A percentile compares a stretch with the other conserved stretches of the same genome.
Conservation (phyloP, 345 rosid genomes). For the Gossypium rotundifolium region DNA sequence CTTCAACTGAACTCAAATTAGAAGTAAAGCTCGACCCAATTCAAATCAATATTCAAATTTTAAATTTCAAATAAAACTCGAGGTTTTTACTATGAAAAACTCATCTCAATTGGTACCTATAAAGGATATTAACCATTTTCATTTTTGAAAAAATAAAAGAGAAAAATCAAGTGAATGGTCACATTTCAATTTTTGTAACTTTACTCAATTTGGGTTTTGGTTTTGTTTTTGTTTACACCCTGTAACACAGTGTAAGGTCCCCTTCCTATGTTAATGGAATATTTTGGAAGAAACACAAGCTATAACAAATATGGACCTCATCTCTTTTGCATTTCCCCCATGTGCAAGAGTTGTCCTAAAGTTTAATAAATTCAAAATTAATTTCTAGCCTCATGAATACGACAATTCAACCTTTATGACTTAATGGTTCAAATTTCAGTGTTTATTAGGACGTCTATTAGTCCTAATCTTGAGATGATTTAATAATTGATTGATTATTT, state of each 20-base stretch:
- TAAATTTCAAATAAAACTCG: no score
- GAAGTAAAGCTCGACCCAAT: no score
- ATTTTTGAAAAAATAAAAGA: no score
- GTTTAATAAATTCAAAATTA: background rate
- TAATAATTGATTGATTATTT: no score
- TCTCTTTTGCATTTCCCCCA: background rate
- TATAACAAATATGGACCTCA: background rate
- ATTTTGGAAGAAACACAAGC: background rate
- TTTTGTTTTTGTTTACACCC: background rate
- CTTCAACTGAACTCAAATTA: no score
- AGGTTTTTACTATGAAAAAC: no score
- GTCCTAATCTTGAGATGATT: no score
- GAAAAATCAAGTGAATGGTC: background rate
- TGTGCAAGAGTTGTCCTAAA: background rate
- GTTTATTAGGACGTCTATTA: no score
- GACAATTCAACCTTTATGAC: constrained; percentile 6
- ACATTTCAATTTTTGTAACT: background rate
- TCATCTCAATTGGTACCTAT: no score
- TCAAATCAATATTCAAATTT: no score
- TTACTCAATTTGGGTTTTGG: background rate
- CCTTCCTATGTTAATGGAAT: background rate
- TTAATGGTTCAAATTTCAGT: background rate
- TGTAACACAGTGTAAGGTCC: background rate
- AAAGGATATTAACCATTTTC: no score
- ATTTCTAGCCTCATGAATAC: background rate